These are phyloP conservation scores for Verruconis gallopava DNA, from an alignment of 2,329 filamentous ascomycete species.

Conservation along the genomic window DNA sequence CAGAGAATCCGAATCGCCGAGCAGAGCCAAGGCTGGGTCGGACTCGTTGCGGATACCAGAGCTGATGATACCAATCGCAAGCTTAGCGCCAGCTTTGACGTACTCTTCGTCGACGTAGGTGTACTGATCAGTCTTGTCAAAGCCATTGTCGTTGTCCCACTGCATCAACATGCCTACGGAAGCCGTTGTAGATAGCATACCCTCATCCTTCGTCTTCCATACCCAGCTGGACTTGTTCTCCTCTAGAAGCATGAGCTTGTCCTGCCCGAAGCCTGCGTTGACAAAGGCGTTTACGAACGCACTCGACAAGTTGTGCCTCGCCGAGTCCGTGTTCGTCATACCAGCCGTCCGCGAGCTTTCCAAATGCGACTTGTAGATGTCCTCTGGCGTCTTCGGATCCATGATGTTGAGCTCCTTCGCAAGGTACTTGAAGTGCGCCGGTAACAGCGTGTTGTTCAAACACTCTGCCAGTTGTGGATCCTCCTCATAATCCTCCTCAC, in stretches of 20 bases:
- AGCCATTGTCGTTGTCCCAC: conserved; percentile 84
- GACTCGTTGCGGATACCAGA: conserved; percentile 81
- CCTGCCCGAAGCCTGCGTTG: conserved; percentile 87
- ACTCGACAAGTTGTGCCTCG: conserved; percentile 86
- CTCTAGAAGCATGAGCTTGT: conserved; percentile 94
- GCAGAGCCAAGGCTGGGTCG: conserved; percentile 77
- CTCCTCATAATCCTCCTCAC: conserved; percentile 50
- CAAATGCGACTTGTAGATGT: conserved; percentile 98
- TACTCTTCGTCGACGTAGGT: conserved; percentile 72
- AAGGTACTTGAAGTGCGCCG: conserved; percentile 85
- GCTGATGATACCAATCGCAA: conserved; percentile 93
- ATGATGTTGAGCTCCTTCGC: conserved; percentile 95
- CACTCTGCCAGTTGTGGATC: conserved; percentile 68
- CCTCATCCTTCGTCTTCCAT: conserved; percentile 98
- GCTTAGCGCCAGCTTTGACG: conserved; percentile 80
- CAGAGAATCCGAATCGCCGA: conserved; percentile 69
- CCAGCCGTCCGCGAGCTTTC: conserved; percentile 89
- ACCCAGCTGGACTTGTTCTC: conserved; percentile 82
- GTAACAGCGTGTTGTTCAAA: conserved; percentile 73
- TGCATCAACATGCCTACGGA: conserved; percentile 83
- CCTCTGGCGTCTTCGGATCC: conserved; percentile 91
- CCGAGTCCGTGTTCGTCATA: conserved; percentile 89
- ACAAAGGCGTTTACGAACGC: conserved; percentile 96
- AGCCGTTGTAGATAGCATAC: conserved; percentile 92
- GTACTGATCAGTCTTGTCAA: conserved; percentile 91